Conservation (phyloP, 768 basidiomycete species). For the Trametes maxima region DNA sequence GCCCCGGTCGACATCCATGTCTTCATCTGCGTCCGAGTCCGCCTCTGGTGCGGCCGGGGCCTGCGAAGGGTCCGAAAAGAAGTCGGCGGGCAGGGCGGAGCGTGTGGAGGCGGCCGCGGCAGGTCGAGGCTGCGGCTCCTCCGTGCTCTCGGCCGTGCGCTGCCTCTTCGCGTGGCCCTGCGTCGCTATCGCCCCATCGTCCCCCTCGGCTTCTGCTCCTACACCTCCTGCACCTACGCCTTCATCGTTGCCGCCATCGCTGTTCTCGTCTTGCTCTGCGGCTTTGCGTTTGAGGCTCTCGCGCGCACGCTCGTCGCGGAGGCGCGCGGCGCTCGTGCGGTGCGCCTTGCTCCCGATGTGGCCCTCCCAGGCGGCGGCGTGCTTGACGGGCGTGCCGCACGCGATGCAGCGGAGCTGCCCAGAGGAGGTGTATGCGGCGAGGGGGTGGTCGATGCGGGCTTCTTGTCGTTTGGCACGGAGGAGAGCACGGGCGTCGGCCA, state of each 20-base stretch:
- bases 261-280: conserved; percentile 38
- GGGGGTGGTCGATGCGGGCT: conserved; percentile 68
- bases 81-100: conserved; percentile 60
- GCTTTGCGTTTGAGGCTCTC: conserved; percentile 39
- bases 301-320: conserved; percentile 52
- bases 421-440: conserved; percentile 64
- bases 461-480: conserved; percentile 85
- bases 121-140: conserved; percentile 6
- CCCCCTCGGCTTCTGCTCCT: conserved; percentile 30
- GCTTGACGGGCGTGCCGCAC: conserved; percentile 66
- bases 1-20: background rate
- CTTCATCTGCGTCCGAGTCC: conserved; percentile 38
- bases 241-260: conserved; percentile 14
- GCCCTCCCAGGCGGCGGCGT: conserved; percentile 85
- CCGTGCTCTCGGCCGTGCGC: conserved; percentile 21
- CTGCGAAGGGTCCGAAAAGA: conserved; percentile 79
- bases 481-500: conserved; percentile 82
- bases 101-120: conserved; percentile 19
- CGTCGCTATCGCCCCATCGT: conserved; percentile 29
- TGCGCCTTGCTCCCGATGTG: conserved; percentile 83
- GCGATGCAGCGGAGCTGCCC: conserved; percentile 73
- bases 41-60: conserved; percentile 43
- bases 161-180: conserved; percentile 28
- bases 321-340: conserved; percentile 61
- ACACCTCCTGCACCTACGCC: conserved; percentile 16